Percentiles rank a stretch among this genome's conserved stretches.
Evolutionary conservation across 2,329 filamentous ascomycete species (phyloP).

Genomic region (Aureobasidium sp.): DNA sequence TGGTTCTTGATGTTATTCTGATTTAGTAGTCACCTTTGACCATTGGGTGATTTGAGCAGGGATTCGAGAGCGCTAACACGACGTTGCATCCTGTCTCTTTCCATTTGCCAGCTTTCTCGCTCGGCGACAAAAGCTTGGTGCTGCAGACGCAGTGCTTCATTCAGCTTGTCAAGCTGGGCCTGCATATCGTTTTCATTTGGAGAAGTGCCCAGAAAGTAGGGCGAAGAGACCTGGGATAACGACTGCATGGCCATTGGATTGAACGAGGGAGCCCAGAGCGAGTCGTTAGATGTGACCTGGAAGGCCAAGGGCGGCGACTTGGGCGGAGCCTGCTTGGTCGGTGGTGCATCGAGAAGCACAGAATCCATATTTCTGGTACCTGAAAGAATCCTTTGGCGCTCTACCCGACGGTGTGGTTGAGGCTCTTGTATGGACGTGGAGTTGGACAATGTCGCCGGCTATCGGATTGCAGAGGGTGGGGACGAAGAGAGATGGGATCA

Average conservation of each 20-base stretch:
- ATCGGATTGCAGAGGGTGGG: not conserved
- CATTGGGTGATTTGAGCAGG: conserved; percentile 27
- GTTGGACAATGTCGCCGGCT: not conserved
- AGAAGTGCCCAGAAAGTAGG: not conserved
- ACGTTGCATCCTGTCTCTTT: conserved; percentile 27
- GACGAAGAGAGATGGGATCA: not conserved
- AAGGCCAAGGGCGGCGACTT: conserved; percentile 33
- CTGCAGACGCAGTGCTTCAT: conserved; percentile 26
- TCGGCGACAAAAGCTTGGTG: conserved; percentile 31
- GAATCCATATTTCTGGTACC: conserved; percentile 1
- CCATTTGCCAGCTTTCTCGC: conserved; percentile 29
- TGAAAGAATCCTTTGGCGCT: not conserved
- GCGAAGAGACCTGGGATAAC: conserved; percentile 19
- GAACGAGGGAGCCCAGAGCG: conserved; percentile 23
- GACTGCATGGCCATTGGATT: conserved; percentile 18
- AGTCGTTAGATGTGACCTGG: conserved; percentile 29
- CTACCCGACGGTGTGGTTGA: not conserved
- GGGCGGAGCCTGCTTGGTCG: conserved; percentile 11
- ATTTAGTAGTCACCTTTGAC: conserved; percentile 25
- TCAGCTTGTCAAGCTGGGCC: conserved; percentile 30
- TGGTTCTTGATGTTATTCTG: not conserved
- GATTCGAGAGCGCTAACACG: conserved; percentile 30
- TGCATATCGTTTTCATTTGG: conserved; percentile 23
- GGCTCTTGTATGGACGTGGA: not conserved
- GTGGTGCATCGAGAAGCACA: not conserved